Base-by-base conservation (phyloP, 768 basidiomycete species). In the Mycena chlorophos region DNA sequence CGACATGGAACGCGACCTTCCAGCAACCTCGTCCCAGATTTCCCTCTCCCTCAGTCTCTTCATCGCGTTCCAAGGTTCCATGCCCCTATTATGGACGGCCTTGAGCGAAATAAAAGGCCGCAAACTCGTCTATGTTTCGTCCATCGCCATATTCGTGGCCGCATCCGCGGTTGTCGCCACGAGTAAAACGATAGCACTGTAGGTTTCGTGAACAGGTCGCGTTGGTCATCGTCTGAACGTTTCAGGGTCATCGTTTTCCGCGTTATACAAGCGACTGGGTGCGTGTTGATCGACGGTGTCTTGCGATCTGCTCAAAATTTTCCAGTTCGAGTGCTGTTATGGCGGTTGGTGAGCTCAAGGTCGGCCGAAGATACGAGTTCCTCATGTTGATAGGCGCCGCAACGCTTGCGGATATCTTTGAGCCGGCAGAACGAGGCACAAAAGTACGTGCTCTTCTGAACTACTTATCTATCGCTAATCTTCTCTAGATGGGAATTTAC, bases 361-460 rank as follows among this genome's bases (percentile, higher is more conserved):
- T 37, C 16, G 12, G 16, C 25, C 5, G 6, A 34, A 10, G 16
- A 31, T 6, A 31, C 37, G 16, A 12, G 23, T 23, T 51, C 12
- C 29, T 12, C 26, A 25, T 38, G 13, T 8, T 31, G 17, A 8
- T 23, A 56, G 55, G 90, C 4, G 87, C 88, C 0, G 89, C 86
- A 14, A 88, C 89, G 3, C 72, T 92, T 3, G 88, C 88, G 1
- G 89, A 91, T 66, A 85, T 91, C 3, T 91, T 83, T 61, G 88
- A 90, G 23, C 82, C 87, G 0, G 74, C 77, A 12, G 86, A 91
- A 66, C 77, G 91, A 49, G 91, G 91, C 4, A 82, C 79, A 19
- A 87, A 82, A 70, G 77, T 74, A 57, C 39, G 59, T 28, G 56
- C 31, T 23, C 10, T 48, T n/a, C 22, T 23, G 6, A n/a, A 12